Percentiles rank a stretch among this genome's conserved stretches.
Evolutionary conservation across 179 eudicot species (phyloP).

Genomic region (Drosera spatulata): DNA sequence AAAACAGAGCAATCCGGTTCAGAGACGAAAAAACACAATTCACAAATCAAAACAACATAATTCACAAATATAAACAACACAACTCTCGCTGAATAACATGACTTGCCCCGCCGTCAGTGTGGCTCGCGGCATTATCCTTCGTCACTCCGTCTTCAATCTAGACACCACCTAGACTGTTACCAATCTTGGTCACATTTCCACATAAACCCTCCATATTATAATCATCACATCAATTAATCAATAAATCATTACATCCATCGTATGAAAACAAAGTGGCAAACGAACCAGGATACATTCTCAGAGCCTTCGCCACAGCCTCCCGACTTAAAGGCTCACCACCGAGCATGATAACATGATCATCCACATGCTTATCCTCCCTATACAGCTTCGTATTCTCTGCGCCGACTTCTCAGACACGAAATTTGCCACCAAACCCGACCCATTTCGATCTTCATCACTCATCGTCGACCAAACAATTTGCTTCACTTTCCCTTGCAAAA

Average conservation of each 20-base stretch:
- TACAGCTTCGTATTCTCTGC: slow-evolving; percentile 68
- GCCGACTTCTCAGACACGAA: slow-evolving; percentile 87
- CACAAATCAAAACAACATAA: too few relatives aligned
- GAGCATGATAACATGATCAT: slow-evolving; percentile 95
- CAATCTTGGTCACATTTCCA: too few relatives aligned
- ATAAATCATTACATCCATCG: too few relatives aligned
- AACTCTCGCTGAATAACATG: too few relatives aligned
- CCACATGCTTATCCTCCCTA: slow-evolving; percentile 68
- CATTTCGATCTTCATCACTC: slow-evolving; percentile 46
- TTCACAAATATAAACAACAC: too few relatives aligned
- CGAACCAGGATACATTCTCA: slow-evolving; percentile 82
- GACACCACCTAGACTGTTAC: slow-evolving; percentile 81
- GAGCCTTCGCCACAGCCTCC: slow-evolving; percentile 61
- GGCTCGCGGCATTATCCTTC: slow-evolving; percentile 58
- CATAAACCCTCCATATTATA: too few relatives aligned
- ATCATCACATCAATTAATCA: too few relatives aligned
- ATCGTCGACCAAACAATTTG: slow-evolving; percentile 96
- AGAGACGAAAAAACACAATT: too few relatives aligned
- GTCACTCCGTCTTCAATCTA: slow-evolving; percentile 96
- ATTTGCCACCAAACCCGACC: slow-evolving; percentile 49
- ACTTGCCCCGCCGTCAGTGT: slow-evolving; percentile 88
- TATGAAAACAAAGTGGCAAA: neutral
- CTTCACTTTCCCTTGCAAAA: slow-evolving; percentile 97
- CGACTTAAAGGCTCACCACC: slow-evolving; percentile 86
- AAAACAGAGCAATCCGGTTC: too few relatives aligned